Evolutionary conservation across 2,329 filamentous ascomycete species (phyloP).

Genomic region (Penicillium sp.): DNA sequence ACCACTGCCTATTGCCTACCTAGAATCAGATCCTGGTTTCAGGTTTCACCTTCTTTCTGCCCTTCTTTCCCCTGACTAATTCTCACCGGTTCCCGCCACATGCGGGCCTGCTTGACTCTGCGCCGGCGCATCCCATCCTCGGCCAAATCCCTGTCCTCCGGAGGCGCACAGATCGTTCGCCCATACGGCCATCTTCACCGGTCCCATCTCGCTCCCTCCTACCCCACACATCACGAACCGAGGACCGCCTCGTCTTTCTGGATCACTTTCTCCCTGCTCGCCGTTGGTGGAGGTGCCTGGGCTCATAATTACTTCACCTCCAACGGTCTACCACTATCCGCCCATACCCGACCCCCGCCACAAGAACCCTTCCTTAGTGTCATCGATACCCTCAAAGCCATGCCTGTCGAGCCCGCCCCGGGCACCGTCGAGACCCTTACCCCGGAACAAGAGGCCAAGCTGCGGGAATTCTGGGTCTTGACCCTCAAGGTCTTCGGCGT

Average conservation of each 20-base stretch:
- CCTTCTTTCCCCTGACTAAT: slow-evolving; percentile 4
- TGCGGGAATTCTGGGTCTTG: slow-evolving; percentile 82
- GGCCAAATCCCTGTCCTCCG: slow-evolving; percentile 26
- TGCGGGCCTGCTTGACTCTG: slow-evolving; percentile 37
- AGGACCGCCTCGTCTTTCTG: slow-evolving; percentile 44
- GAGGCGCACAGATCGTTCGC: slow-evolving; percentile 29
- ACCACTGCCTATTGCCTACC: no score
- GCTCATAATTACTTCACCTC: slow-evolving; percentile 36
- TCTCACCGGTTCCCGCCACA: slow-evolving; percentile 31
- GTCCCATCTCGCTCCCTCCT: slow-evolving; percentile 29
- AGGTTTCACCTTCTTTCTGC: neutral
- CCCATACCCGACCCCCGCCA: slow-evolving; percentile 14
- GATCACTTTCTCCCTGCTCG: slow-evolving; percentile 39
- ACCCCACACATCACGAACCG: slow-evolving; percentile 33
- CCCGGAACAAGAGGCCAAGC: slow-evolving; percentile 83
- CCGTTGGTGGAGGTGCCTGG: slow-evolving; percentile 41
- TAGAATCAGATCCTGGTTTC: neutral
- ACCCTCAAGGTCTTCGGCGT: slow-evolving; percentile 78
- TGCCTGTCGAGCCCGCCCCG: slow-evolving; percentile 36
- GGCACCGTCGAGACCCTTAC: slow-evolving; percentile 87
- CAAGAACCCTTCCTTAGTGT: slow-evolving; percentile 36
- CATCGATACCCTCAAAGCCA: slow-evolving; percentile 42
- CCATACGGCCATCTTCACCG: slow-evolving; percentile 26
- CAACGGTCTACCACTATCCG: slow-evolving; percentile 14
- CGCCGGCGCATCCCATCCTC: slow-evolving; percentile 38